Evolutionary conservation across 306 rosid genomes (phyloP), one percentile per base, ranked within the genome.

Genomic region (Trichosanthes truncata): DNA sequence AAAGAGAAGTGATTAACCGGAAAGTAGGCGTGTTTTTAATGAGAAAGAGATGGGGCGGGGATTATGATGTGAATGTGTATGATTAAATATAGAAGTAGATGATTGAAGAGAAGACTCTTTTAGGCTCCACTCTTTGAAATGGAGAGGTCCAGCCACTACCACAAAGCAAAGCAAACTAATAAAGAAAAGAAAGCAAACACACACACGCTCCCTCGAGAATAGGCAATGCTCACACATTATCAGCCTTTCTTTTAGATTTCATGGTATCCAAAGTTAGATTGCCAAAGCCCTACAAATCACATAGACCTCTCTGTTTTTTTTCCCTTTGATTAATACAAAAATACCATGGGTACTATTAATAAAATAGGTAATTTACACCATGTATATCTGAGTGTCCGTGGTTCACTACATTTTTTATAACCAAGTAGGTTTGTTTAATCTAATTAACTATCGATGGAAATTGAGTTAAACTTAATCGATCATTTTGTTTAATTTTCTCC

Each of bases 151-250:
- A 65, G 0, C 48, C 48, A 66, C 73, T 66, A 36, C 43, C 73
- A 36, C 43, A 66, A 66, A 66, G 12, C 73, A 26, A 31, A 61
- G 7, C 41, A 65, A 65, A 25, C 59, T n/a, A n/a, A n/a, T n/a
- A n/a, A n/a, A 81, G 75, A n/a, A 66, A 74, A 65, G 80, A 82
- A 63, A 85, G 86, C 79, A 84, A 85, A 82, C 81, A 84, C 11
- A 74, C 84, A 85, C 84, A 87, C 95, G 88, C 90, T 91, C 89
- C 95, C 92, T 90, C 85, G 87, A 89, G 63, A 86, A 83, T 82
- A 78, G 68, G 81, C 84, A 80, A 52, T 46, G 33, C 26, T 26
- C 17, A 35, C 78, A 33, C 23, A 63, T 63, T 79, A 80, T 76
- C 75, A 49, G 29, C 79, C 61, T 60, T 60, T 67, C 87, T 84